These are phyloP conservation scores for Verticillium dahliae DNA, from an alignment of 2,329 filamentous ascomycete genomes.

Conservation along the genomic window DNA sequence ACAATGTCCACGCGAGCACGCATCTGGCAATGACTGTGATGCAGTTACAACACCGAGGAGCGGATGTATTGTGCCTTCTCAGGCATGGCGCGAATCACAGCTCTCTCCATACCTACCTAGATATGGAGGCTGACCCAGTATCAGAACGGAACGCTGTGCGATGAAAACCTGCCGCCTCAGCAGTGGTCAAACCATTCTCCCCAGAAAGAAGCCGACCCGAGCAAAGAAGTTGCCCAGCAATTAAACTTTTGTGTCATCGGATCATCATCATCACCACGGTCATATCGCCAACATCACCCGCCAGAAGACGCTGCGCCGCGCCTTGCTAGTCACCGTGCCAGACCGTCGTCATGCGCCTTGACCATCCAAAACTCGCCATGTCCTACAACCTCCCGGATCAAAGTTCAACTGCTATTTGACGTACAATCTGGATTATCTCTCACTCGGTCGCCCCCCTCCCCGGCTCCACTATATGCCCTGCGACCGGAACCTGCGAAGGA, in stretches of 20 bases:
- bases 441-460: not conserved
- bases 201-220: too few relatives aligned
- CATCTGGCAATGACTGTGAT: too few relatives aligned
- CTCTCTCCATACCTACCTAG: too few relatives aligned
- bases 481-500: not conserved
- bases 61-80: too few relatives aligned
- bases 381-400: conserved; percentile 20
- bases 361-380: conserved; percentile 9
- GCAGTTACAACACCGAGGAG: too few relatives aligned
- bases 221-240: too few relatives aligned
- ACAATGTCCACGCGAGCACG: too few relatives aligned
- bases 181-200: too few relatives aligned
- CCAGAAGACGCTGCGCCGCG: not conserved
- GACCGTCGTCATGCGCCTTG: not conserved
- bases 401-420: conserved; percentile 28
- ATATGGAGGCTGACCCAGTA: too few relatives aligned
- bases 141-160: too few relatives aligned
- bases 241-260: not conserved
- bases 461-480: not conserved
- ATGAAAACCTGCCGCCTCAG: too few relatives aligned
- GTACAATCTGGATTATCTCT: conserved; percentile 1
- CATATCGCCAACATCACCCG: conserved; percentile 6
- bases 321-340: not conserved
- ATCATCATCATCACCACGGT: conserved; percentile 6
- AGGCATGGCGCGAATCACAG: too few relatives aligned